Base-by-base conservation (phyloP, 2,329 filamentous ascomycete genomes). In the Apiospora saccharicola region DNA sequence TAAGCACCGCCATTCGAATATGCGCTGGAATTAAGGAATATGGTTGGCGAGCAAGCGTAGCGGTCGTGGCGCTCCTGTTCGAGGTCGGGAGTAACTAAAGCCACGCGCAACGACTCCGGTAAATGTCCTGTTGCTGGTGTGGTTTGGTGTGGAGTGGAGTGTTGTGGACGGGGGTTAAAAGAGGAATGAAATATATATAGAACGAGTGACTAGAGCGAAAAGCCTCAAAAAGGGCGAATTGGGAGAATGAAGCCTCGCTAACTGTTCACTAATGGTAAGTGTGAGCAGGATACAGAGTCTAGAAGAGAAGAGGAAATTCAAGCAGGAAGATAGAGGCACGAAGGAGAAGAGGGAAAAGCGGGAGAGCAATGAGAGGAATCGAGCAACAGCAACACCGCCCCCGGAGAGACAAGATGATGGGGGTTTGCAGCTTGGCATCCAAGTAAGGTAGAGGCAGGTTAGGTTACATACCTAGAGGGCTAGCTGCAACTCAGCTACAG, bases 401-500 rank as follows among this genome's bases (percentile, higher is more conserved):
- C 57, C 53, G 22, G 34, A 49, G 57, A 64, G 57, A 64, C 57
- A 41, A 41, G 57, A 64, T 41, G 57, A 64, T 64, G 57, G 57
- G 57, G 57, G 34, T 64, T 64, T 64, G 57, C 34, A n/a, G 57
- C 57, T 64, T 64, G 57, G 57, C 57, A 37, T 34, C 30, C 34
- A 64, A 64, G 57, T 64, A 41, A 64, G 57, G 57, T 64, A 64
- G 53, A 61, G 53, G 53, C 34, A 61, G 53, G 53, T 61, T 61
- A 61, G 57, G 57, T 64, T 64, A 64, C 57, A 64, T 64, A 64
- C 57, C 57, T 64, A 64, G 34, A 64, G 57, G 19, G 34, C 57
- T 64, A 64, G 57, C 57, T 24, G 57, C 57, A 64, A 64, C 57
- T 64, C 57, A 64, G 34, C 57, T 41, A 64, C 57, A 64, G 34